A percentile compares a stretch with the other conserved stretches of the same genome.
phyloP scores from a whole-genome alignment of 106 monocot species.

The Phalaenopsis equestris region DNA sequence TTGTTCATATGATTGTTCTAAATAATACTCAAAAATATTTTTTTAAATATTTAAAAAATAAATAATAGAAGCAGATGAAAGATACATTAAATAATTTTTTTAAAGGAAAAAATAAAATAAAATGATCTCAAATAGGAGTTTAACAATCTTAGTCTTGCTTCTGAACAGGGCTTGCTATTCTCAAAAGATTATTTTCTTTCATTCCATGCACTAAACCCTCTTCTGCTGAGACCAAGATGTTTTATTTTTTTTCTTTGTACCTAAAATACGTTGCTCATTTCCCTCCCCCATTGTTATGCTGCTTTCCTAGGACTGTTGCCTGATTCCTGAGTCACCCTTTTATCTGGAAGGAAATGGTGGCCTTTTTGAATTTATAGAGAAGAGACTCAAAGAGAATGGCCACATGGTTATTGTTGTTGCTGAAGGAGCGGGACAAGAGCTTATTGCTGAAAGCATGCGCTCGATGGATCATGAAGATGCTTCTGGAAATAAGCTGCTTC shows the following conservation, averaged over 20 bases:
- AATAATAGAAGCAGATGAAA: too few species aligned
- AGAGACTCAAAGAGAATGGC: conserved; percentile 56
- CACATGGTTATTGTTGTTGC: conserved; percentile 95
- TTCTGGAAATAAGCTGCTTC: conserved; percentile 86
- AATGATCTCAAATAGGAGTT: too few species aligned
- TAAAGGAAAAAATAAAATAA: too few species aligned
- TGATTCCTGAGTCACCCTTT: conserved; percentile 73
- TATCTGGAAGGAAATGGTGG: conserved; percentile 71
- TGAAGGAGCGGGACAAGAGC: conserved; percentile 92
- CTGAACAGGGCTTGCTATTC: not conserved
- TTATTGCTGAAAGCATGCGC: conserved; percentile 66
- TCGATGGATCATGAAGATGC: conserved; percentile 55
- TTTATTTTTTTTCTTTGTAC: not conserved
- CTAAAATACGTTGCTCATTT: not conserved
- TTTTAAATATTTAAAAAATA: too few species aligned
- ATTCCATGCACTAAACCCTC: not conserved
- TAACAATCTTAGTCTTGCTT: not conserved
- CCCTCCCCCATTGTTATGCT: not conserved
- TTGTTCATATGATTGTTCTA: too few species aligned
- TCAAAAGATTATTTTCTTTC: not conserved
- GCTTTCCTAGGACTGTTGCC: conserved; percentile 54
- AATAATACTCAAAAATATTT: too few species aligned
- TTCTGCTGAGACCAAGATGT: not conserved
- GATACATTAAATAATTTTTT: too few species aligned
- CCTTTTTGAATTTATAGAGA: conserved; percentile 52